Conservation (phyloP, 306 rosid species). For the Elaeagnus macrophylla region DNA sequence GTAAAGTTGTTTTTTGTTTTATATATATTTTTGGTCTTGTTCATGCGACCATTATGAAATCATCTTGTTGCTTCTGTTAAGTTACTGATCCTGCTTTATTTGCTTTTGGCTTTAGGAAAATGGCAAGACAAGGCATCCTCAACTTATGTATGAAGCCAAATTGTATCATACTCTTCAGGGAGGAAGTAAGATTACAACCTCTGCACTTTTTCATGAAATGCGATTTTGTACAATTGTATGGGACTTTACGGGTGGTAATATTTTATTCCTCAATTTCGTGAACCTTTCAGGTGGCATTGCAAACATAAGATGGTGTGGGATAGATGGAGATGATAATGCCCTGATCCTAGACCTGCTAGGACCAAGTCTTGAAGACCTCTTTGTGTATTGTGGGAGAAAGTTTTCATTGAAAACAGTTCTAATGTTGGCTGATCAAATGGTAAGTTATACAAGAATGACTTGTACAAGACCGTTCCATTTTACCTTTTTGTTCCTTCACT, state of each 20-base stretch:
- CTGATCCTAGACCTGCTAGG: slow-evolving; percentile 83
- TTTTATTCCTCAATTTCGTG: background rate
- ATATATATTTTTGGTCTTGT: too few species aligned
- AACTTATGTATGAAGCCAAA: slow-evolving; percentile 86
- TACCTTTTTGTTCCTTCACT: too few species aligned
- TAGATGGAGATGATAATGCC: slow-evolving; percentile 72
- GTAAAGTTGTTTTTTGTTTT: too few species aligned
- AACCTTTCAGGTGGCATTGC: slow-evolving; percentile 62
- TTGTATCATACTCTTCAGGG: slow-evolving; percentile 82
- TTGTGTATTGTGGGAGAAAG: slow-evolving; percentile 80
- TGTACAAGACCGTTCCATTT: too few species aligned
- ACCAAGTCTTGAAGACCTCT: slow-evolving; percentile 93
- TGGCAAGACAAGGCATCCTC: slow-evolving; percentile 88
- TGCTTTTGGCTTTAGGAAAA: slow-evolving; percentile 56
- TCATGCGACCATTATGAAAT: too few species aligned
- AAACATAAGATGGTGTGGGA: slow-evolving; percentile 72
- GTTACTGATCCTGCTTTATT: too few species aligned
- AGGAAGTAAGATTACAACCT: slow-evolving; percentile 47
- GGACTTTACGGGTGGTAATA: background rate
- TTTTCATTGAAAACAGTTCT: slow-evolving; percentile 79
- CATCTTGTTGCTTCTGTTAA: background rate
- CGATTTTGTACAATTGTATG: too few species aligned
- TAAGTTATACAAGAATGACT: slow-evolving; percentile 13
- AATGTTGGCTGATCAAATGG: slow-evolving; percentile 96
- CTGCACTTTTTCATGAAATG: slow-evolving; percentile 15